Evolutionary conservation across 257 asterid genomes (phyloP).

Genomic region (Przewalskia tangutica): DNA sequence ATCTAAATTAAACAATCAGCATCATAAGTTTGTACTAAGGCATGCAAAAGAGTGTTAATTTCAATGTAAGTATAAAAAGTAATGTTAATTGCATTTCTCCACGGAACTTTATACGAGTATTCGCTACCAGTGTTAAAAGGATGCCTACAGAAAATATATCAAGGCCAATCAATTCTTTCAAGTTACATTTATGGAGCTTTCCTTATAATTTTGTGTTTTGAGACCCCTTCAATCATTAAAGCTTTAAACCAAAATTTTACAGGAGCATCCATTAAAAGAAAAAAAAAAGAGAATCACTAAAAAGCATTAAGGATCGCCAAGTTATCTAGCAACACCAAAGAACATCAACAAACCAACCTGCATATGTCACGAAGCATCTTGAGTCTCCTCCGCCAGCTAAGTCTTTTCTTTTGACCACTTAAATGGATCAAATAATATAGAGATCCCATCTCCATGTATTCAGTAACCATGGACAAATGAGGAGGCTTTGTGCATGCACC

Average conservation of each 20-base stretch:
- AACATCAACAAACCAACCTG: constrained; percentile 49
- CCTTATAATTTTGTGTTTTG: not conserved
- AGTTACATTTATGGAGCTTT: not conserved
- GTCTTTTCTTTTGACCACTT: constrained; percentile 89
- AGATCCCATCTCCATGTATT: constrained; percentile 99
- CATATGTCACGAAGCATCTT: constrained; percentile 97
- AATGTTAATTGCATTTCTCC: not conserved
- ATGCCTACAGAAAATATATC: not conserved
- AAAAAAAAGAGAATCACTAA: not conserved
- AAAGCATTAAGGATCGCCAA: not conserved
- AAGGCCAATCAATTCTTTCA: not conserved
- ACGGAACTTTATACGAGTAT: not conserved
- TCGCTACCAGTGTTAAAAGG: not conserved
- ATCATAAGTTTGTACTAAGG: not conserved
- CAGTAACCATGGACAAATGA: constrained; percentile 81
- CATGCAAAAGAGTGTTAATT: not conserved
- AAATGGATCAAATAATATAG: constrained; percentile 72
- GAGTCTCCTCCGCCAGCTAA: constrained; percentile 82
- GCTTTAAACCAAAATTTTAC: not conserved
- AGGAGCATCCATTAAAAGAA: not conserved
- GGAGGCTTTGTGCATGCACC: constrained; percentile 99
- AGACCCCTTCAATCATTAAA: not conserved
- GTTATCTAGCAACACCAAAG: not conserved
- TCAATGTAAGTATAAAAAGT: not conserved
- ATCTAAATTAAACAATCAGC: not conserved